Base-by-base conservation (phyloP, 2,329 filamentous ascomycete species). In the Xylariaceae sp. region DNA sequence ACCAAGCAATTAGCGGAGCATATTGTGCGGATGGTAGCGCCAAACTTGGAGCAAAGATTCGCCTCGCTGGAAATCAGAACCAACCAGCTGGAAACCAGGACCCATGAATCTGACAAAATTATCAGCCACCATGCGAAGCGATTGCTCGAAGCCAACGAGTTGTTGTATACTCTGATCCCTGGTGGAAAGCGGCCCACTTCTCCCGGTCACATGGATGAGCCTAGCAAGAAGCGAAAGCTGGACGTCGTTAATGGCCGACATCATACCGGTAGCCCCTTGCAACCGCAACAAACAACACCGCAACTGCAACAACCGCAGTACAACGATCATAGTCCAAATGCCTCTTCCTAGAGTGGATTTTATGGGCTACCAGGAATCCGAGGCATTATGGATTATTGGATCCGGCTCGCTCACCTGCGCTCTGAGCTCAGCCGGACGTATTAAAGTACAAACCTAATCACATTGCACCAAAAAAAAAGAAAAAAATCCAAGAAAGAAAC, bases 1-100 rank as follows among this genome's bases (percentile, higher is more conserved):
- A 76, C 77, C 1, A 73, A 70, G 43, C 60, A 67, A 1, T 65
- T 80, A 22, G 74, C 72, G 13, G 66, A 70, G 5, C 66, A 65
- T 1, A 75, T 80, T 8, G 59, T 75, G 26, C 66, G 69, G 39
- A 53, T 60, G 2, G 21, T 70, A 1, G 67, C 65, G 21, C 66
- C 69, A 5, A 51, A 37, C 13, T 1, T 47, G 16, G 56, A 59
- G 34, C 55, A 54, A 16, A 51, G 53, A 45, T 42, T 61, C 10
- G 47, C 37, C 10, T 45, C 47, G 44, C 18, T 55, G 5, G 58
- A 59, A 19, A 12, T 1, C 12, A 51, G 29, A 22, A 7, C 39
- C 30, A 30, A 36, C 5, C 16, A 52, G 8, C 42, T 58, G 18
- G 49, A 53, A 43, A n/a, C 1, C n/a, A 53, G 47, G 21, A n/a